These are phyloP conservation scores for Didymella pomorum DNA, from an alignment of 2,329 filamentous ascomycete species.

Conservation along the genomic window DNA sequence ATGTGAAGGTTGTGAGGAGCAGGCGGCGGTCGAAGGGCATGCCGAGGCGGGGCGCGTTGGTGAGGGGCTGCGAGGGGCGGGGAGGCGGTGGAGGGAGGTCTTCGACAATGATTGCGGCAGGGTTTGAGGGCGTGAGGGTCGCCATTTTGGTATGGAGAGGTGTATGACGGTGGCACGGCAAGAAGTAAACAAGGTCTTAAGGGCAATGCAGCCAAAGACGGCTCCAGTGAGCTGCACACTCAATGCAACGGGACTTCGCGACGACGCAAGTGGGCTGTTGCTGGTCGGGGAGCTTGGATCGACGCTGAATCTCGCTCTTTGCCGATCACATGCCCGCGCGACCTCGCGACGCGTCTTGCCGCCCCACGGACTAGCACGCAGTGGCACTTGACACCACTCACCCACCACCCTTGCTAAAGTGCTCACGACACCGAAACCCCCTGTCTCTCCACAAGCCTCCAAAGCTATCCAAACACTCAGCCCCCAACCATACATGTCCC, in stretches of 20 bases:
- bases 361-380: too few species aligned
- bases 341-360: background rate
- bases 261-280: background rate
- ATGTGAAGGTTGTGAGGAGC: constrained; percentile 67
- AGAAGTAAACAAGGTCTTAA: too few species aligned
- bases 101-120: constrained; percentile 1
- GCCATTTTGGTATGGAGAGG: constrained; percentile 7
- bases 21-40: constrained; percentile 72
- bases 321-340: background rate
- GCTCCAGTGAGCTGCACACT: too few species aligned
- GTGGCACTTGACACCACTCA: too few species aligned
- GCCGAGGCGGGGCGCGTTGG: constrained; percentile 58
- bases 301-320: background rate
- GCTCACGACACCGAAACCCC: too few species aligned
- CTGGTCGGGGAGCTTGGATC: background rate
- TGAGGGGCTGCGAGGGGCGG: constrained; percentile 20
- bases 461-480: background rate
- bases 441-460: background rate
- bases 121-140: constrained; percentile 18
- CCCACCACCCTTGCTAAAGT: background rate
- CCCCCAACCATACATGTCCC: too few species aligned
- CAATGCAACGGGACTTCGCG: too few species aligned
- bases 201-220: too few species aligned
- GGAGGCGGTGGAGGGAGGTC: constrained; percentile 17
- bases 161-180: background rate